phyloP scores from a whole-genome alignment of 2,329 filamentous ascomycete species.

The Aspergillus persii region DNA sequence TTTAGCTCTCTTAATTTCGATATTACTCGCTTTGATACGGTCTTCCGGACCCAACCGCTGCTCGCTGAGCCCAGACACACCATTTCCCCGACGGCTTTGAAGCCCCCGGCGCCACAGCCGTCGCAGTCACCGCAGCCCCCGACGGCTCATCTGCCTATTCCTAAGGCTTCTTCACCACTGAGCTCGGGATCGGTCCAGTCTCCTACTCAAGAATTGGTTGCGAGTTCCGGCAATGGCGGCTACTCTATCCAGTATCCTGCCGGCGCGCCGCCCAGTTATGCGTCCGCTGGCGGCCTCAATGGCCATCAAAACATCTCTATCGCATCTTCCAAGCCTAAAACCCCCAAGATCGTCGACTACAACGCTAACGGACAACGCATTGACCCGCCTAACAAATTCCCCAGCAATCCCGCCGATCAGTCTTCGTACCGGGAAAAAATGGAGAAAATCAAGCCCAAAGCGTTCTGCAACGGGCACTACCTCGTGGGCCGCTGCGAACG shows the following conservation, averaged over 20 bases:
- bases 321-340: not conserved
- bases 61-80: not conserved
- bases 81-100: not conserved
- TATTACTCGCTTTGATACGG: constrained; percentile 5
- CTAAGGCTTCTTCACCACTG: not conserved
- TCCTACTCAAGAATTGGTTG: not conserved
- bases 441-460: not conserved
- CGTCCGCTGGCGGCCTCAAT: not conserved
- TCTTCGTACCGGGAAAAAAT: constrained; percentile 2
- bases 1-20: constrained; percentile 1
- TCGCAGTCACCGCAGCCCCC: not conserved
- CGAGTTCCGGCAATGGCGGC: not conserved
- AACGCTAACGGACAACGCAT: not conserved
- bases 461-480: constrained; percentile 12
- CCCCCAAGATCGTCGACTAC: not conserved
- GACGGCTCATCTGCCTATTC: not conserved
- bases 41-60: constrained; percentile 3
- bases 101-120: not conserved
- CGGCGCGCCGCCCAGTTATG: not conserved
- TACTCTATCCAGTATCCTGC: not conserved
- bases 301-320: not conserved
- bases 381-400: not conserved
- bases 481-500: constrained; percentile 4
- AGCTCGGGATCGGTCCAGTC: not conserved
- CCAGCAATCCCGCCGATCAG: not conserved